Base-by-base conservation (phyloP, 2,329 filamentous ascomycete species). In the Sordariomycetes sp. region DNA sequence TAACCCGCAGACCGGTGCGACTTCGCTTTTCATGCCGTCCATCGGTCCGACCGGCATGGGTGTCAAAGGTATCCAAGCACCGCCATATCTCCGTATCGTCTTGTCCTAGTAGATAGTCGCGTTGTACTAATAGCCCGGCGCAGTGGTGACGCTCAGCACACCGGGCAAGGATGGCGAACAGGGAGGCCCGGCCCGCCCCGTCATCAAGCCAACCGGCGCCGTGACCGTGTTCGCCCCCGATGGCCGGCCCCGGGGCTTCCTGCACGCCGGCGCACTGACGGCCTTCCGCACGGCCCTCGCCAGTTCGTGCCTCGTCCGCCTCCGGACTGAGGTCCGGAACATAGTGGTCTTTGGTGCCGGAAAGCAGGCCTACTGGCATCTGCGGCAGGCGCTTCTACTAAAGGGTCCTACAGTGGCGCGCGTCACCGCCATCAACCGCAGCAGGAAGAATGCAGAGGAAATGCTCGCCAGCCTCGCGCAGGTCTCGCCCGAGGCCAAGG, bases 351-450 rank as follows among this genome's bases (percentile, higher is more conserved):
- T 97, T 69, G 93, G 93, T 25, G 86, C 88, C 37, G 93, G 93
- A 53, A 85, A 87, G 64, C 92, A 97, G 74, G 93, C 93, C 14
- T 96, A 93, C 74, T 97, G 92, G 92, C 93, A 97, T 69, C 83
- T 96, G 51, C 86, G 91, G 1, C 80, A 97, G 4, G 87, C 92
- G 0, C 79, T 97, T 12, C 79, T 93, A 62, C 78, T 94, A 55
- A 87, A 80, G 24, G 83, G 83, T 1, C 58, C 74, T 53, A 89
- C 90, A 22, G 86, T 96, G 64, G 85, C 86, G 65, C 83, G 87
- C 60, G 81, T 97, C 54, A 87, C 93, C 72, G 86, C 97, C 65
- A 86, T 96, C 68, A 95, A 92, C 66, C 85, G 89, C 37, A 77
- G 79, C 57, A 89, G 89, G 67, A 79, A 76, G 58, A 57, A 34